Evolutionary conservation across 352 stramenopile genomes (phyloP).

Genomic region (Globisporangium nunn): DNA sequence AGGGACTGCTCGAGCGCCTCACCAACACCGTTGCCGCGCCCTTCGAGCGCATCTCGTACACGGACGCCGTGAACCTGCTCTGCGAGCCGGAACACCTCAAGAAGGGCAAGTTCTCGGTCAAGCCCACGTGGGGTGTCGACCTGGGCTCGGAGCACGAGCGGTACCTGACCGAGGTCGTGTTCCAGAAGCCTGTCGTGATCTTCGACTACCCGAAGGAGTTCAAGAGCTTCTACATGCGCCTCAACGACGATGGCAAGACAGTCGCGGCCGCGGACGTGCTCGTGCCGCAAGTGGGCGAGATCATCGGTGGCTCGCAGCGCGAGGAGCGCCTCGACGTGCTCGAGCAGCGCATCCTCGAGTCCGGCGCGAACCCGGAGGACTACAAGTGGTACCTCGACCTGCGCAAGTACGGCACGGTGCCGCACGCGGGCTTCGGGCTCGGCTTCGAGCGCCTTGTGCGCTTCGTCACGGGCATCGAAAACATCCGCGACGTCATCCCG

Average conservation of each 20-base stretch:
- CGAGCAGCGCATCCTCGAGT: slow-evolving; percentile 57
- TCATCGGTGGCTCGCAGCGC: slow-evolving; percentile 96
- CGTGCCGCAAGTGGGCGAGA: slow-evolving; percentile 94
- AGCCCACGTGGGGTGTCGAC: slow-evolving; percentile 93
- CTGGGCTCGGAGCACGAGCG: slow-evolving; percentile 97
- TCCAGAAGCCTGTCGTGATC: slow-evolving; percentile 93
- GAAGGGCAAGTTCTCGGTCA: slow-evolving; percentile 84
- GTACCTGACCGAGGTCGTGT: slow-evolving; percentile 91
- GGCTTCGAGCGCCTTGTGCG: slow-evolving; percentile 98
- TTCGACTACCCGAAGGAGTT: slow-evolving; percentile 98
- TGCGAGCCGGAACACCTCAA: slow-evolving; percentile 75
- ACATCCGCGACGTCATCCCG: slow-evolving; percentile 98
- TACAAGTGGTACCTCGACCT: slow-evolving; percentile 99
- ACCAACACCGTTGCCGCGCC: slow-evolving; percentile 34
- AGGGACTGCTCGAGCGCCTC: slow-evolving; percentile 75
- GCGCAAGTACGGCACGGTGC: slow-evolving; percentile 94
- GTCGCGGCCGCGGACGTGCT: slow-evolving; percentile 97
- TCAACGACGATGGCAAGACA: slow-evolving; percentile 96
- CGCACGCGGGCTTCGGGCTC: slow-evolving; percentile 96
- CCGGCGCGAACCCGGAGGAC: slow-evolving; percentile 69
- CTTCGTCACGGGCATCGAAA: slow-evolving; percentile 97
- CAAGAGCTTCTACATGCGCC: slow-evolving; percentile 99
- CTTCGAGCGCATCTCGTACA: slow-evolving; percentile 90
- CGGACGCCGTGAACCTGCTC: slow-evolving; percentile 91
- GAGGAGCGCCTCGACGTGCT: slow-evolving; percentile 93